Evolutionary conservation across 768 basidiomycete species (phyloP), one percentile per base, ranked within the genome.

Genomic region (Rhizopogon vesiculosus): DNA sequence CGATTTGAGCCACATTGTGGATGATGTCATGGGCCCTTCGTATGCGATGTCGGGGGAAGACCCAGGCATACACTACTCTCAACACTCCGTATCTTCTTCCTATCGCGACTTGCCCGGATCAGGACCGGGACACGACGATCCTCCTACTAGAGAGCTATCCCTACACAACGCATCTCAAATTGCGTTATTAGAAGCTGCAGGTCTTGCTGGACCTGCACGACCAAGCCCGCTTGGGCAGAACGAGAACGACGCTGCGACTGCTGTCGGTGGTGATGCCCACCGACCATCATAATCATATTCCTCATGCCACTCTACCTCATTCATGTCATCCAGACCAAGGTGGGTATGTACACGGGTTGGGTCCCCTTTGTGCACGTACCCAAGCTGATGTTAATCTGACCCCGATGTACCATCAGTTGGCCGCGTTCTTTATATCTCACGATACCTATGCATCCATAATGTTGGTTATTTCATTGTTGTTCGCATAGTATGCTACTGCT

Each of bases 11-110:
- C 67, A 60, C 8, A 79, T 81, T 45, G 74, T 80, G 8, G 73
- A 78, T 53, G 74, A 79, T 46, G 73, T 81, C 1, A 81, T 81
- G 79, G 79, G 79, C 2, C 74, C 76, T 3, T 44, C 67, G 0
- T 25, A 25, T 25, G 25, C 25, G 25, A 0, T 46, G 0, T 3
- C 53, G 1, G 9, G 31, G 31, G 7, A 2, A 10, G 31, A 10
- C 9, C 31, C 19, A 13, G 57, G 50, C 0, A 53, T 1, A 0
- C 68, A 68, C 52, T 70, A 52, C 19, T 64, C 68, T 16, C 56
- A 60, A 19, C 56, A 51, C 22, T 68, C 68, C 8, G 45, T 70
- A 7, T 56, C 68, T 2, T 70, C 67, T 19, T 39, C 62, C 9
- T 31, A 64, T 38, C 56, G 59, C 2, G 66, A 50, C 33, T 31